Evolutionary conservation across 345 rosid genomes (phyloP).

Genomic region (Arabidopsis arenosa): DNA sequence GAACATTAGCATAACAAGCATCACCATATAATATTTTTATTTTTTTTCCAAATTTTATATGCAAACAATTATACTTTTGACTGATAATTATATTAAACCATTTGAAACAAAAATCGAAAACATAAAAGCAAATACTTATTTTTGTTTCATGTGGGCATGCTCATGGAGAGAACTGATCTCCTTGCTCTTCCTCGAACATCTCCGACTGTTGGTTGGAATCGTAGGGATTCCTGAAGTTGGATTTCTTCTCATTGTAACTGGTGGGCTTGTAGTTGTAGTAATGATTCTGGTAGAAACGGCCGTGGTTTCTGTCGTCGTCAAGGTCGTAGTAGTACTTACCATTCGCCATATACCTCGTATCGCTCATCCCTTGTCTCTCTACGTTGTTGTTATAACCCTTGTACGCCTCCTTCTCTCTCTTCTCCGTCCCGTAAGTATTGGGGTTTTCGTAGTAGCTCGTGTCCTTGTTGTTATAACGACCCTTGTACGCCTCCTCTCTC

Average conservation of each 20-base stretch:
- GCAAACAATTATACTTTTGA: constrained; percentile 5
- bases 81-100: background rate
- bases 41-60: constrained; percentile 2
- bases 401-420: constrained; percentile 24
- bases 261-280: constrained; percentile 32
- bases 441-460: constrained; percentile 16
- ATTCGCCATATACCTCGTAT: constrained; percentile 47
- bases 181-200: constrained; percentile 31
- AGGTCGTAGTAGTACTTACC: constrained; percentile 49
- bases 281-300: constrained; percentile 41
- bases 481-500: constrained; percentile 31
- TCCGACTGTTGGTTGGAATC: constrained; percentile 21
- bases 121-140: background rate
- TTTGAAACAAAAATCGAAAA: constrained; percentile 3
- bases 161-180: constrained; percentile 39
- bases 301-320: constrained; percentile 45
- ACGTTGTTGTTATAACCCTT: constrained; percentile 38
- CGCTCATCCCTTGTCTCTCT: constrained; percentile 47
- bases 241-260: constrained; percentile 7
- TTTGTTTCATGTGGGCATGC: background rate
- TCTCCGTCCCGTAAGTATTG: constrained; percentile 27
- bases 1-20: constrained; percentile 8
- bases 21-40: background rate
- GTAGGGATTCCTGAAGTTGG: constrained; percentile 28
- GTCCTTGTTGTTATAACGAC: constrained; percentile 23